Evolutionary conservation across 106 monocot species (phyloP).

Genomic region (Phalaenopsis equestris): DNA sequence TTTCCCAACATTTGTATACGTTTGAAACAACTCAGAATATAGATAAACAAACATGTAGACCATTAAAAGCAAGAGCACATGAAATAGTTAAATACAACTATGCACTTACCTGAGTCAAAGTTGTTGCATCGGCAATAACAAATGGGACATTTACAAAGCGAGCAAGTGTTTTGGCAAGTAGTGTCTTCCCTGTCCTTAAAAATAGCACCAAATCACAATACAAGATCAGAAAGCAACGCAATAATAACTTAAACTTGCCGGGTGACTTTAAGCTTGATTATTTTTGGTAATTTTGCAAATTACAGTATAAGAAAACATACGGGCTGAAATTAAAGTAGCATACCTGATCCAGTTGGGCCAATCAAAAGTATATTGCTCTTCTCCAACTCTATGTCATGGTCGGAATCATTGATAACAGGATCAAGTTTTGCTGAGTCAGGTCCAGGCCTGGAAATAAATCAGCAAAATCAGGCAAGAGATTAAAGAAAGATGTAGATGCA

Average conservation of each 20-base stretch:
- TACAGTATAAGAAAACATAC: not conserved
- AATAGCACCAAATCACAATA: slow-evolving; percentile 2
- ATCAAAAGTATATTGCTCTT: slow-evolving; percentile 98
- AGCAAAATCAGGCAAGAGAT: not conserved
- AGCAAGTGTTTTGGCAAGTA: slow-evolving; percentile 97
- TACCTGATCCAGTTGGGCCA: slow-evolving; percentile 99
- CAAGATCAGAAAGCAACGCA: not conserved
- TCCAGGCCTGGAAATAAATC: slow-evolving; percentile 34
- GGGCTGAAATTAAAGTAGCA: not conserved
- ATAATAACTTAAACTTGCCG: not conserved
- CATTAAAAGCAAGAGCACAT: not conserved
- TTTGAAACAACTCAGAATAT: not conserved
- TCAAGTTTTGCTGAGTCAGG: slow-evolving; percentile 29
- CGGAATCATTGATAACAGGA: slow-evolving; percentile 33
- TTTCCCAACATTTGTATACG: not conserved
- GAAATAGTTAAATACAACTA: not conserved
- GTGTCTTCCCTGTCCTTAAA: slow-evolving; percentile 81
- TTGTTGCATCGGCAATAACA: slow-evolving; percentile 97
- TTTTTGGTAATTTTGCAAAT: not conserved
- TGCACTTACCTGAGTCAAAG: slow-evolving; percentile 79
- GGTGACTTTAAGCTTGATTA: not conserved
- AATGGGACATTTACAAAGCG: slow-evolving; percentile 98
- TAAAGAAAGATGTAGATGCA: not conserved
- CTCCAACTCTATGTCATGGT: slow-evolving; percentile 71
- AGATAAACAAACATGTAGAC: not conserved